A percentile compares a stretch with the other conserved stretches of the same genome.
Conservation (phyloP, 768 basidiomycete species). For the Mycena rebaudengoi region DNA sequence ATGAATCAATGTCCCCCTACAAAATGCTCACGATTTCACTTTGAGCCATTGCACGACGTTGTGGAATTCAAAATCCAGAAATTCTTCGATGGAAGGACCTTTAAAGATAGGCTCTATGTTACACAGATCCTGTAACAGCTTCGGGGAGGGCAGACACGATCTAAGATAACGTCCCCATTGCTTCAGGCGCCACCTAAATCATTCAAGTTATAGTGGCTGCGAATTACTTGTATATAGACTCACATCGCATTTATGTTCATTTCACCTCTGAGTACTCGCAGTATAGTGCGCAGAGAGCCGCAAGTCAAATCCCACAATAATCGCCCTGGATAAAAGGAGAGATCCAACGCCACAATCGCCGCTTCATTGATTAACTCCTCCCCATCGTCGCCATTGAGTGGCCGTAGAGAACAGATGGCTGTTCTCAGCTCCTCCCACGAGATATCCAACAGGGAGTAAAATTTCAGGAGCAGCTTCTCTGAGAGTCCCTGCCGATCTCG, state of each 20-base stretch:
- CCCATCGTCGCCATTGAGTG: not conserved
- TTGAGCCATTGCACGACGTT: not conserved
- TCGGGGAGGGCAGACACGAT: not conserved
- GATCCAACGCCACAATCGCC: not conserved
- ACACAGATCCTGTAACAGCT: not conserved
- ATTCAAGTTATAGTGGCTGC: too few species aligned
- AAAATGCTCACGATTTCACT: not conserved
- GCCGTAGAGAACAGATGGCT: not conserved
- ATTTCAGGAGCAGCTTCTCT: not conserved
- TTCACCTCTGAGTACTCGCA: too few species aligned
- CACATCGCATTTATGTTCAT: too few species aligned
- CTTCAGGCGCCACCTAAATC: too few species aligned
- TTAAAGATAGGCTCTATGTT: not conserved
- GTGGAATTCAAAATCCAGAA: not conserved
- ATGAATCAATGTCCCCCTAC: not conserved
- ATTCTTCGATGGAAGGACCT: too few species aligned
- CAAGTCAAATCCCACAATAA: not conserved
- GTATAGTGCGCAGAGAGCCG: too few species aligned
- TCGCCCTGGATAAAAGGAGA: not conserved
- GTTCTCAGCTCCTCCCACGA: not conserved
- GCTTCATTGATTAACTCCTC: not conserved
- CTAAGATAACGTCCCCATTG: not conserved
- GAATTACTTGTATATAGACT: too few species aligned
- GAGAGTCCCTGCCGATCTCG: not conserved
- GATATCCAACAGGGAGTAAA: not conserved